Evolutionary conservation across 2,329 filamentous ascomycete genomes (phyloP), one percentile per base, ranked within the genome.

Genomic region (Hypoxylon rubiginosum): DNA sequence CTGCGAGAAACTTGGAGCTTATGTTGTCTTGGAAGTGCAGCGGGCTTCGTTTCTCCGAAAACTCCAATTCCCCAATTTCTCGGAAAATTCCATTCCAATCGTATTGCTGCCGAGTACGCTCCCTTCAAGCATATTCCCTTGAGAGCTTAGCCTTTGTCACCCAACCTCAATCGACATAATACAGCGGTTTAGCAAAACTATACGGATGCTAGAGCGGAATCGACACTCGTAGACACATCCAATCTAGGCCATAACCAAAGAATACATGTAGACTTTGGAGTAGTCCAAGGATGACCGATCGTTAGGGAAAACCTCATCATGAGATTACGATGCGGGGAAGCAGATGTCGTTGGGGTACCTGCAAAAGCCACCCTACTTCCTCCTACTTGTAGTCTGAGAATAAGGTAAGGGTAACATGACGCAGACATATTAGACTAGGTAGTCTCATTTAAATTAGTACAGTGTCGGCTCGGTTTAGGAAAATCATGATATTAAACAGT

Each of bases 1-100:
- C 19, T 13, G n/a, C 39, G 21, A 17, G 39, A 41, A 43, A 10
- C 39, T 17, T 5, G n/a, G 7, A 17, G n/a, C 8, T 43, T 21
- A 39, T 2, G 15, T 36, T 13, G 21, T 30, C 28, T 30, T 30
- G 5, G 28, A 30, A 9, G 28, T 30, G 28, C 28, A 30, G 5
- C 8, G 8, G 32, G 10, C 9, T 4, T 13, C 9, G 10, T 9
- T 34, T 34, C 32, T 34, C 32, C 32, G n/a, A 43, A 1, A 19
- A 19, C 17, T 19, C 41, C 41, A 45, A 45, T 21, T 45, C 41
- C 19, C 41, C 41, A 45, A 45, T 19, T 45, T 45, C 19, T 45
- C 41, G 17, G 41, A 17, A 24, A 24, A 19, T 45, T 45, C 19
- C 41, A 21, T 45, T 24, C 41, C 41, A 24, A 13, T 45, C 41